Evolutionary conservation across 352 stramenopile species (phyloP).

Genomic region (Phytophthora podocarpi): DNA sequence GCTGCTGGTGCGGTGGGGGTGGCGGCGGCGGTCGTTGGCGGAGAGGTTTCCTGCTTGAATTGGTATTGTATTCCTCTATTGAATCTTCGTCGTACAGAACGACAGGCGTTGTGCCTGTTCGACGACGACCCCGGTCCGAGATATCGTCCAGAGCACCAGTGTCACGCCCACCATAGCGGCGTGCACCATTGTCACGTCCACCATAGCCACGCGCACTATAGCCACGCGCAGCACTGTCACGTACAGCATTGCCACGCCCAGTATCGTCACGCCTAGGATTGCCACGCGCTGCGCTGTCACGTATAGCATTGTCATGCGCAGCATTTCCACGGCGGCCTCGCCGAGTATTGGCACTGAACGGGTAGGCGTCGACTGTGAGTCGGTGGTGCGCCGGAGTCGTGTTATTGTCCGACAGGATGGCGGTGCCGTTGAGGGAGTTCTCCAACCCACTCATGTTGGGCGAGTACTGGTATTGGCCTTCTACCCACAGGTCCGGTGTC

Average conservation of each 20-base stretch:
- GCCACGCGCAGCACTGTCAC: background rate
- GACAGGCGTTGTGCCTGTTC: slow-evolving; percentile 33
- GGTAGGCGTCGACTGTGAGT: slow-evolving; percentile 37
- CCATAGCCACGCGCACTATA: background rate
- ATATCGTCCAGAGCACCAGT: slow-evolving; percentile 29
- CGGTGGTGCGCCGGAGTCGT: slow-evolving; percentile 30
- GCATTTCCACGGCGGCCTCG: slow-evolving; percentile 9
- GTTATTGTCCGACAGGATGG: slow-evolving; percentile 48
- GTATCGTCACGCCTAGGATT: slow-evolving; percentile 1
- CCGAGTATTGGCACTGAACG: slow-evolving; percentile 21
- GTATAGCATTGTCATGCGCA: background rate
- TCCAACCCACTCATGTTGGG: slow-evolving; percentile 35
- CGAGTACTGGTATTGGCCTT: slow-evolving; percentile 40
- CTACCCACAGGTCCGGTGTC: slow-evolving; percentile 36
- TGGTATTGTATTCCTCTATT: slow-evolving; percentile 31
- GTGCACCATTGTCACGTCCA: background rate
- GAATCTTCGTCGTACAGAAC: slow-evolving; percentile 38
- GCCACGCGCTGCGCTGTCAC: too few species aligned
- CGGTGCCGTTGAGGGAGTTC: slow-evolving; percentile 38
- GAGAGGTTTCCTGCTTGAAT: slow-evolving; percentile 21
- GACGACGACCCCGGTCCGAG: slow-evolving; percentile 21
- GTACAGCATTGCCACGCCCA: background rate
- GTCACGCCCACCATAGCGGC: background rate
- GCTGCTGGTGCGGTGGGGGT: slow-evolving; percentile 4
- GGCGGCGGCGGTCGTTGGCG: background rate